Conservation (phyloP, 441 rosid genomes). For the Gossypium aridum region DNA sequence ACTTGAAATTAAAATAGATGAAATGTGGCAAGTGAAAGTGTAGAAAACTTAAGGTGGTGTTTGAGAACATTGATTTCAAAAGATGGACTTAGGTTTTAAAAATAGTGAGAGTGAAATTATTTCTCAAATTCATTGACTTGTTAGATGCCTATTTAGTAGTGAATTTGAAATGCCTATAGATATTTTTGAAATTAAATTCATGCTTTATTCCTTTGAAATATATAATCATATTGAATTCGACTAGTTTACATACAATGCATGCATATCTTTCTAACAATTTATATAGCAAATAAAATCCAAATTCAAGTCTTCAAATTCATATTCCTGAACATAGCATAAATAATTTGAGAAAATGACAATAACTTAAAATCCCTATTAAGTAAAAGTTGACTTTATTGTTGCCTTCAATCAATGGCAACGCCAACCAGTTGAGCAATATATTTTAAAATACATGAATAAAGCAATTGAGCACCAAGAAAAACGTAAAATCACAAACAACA, state of each 20-base stretch:
- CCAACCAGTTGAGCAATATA: neutral
- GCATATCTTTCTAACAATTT: no score
- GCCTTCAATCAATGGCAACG: neutral
- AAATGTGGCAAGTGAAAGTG: neutral
- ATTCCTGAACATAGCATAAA: no score
- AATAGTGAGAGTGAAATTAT: no score
- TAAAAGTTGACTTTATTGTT: neutral
- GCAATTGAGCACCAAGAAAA: neutral
- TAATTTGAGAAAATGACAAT: neutral
- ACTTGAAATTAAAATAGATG: neutral
- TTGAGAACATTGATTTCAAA: no score
- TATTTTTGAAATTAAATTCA: neutral
- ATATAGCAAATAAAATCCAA: no score
- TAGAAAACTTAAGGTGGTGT: neutral
- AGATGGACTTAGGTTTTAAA: no score
- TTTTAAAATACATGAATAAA: neutral
- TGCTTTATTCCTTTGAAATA: neutral
- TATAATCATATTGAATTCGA: neutral
- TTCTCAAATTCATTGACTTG: neutral
- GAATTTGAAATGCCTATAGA: neutral
- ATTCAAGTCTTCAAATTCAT: no score
- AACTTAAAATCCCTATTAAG: neutral
- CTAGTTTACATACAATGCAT: no score
- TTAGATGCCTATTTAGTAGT: neutral
- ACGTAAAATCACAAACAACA: neutral